Base-by-base conservation (phyloP, 2,329 filamentous ascomycete species). In the Fusarium papillatum region DNA sequence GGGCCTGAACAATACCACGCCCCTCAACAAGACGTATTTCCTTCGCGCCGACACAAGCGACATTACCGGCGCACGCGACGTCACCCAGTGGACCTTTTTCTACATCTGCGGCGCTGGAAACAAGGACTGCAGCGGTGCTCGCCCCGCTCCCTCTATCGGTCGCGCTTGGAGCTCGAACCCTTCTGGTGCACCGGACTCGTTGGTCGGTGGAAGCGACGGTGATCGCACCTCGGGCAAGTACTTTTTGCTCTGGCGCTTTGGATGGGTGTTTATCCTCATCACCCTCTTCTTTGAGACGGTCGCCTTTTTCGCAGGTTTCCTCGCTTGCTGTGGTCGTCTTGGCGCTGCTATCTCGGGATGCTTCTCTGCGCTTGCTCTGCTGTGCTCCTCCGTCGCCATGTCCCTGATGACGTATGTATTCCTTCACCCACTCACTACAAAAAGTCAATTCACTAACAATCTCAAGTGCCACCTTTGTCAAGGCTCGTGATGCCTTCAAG, bases 1-100 rank as follows among this genome's bases (percentile, higher is more conserved):
- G 22, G 91, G 87, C 70, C 82, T 91, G 59, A 84, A 85, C n/a
- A 73, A 83, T 72, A 82, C 83, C n/a, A 81, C 86, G 9, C 90
- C 90, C 3, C 87, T 97, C 67, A 91, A 94, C 83, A 86, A 92
- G 70, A 95, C 95, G 76, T 98, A 95, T 85, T 98, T 98, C 88
- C 91, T 98, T 38, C 89, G 93, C 81, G 95, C 95, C 79, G 90
- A 94, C 81, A 98, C 96, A 1, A 87, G 86, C 38, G 91, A 88
- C 81, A 95, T 98, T 81, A 87, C 90, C 5, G 92, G 93, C 60
- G 93, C 95, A 16, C 90, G 93, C 64, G 74, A 88, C 63, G 79
- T 89, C 22, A 93, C 95, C 16, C 93, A 96, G 86, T 98, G 96
- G 96, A 97, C 95, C 41, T 98, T 94, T 86, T 97, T 97, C 88